These are phyloP conservation scores for Phytophthora kernoviae DNA, from an alignment of 352 stramenopile species.

Conservation along the genomic window DNA sequence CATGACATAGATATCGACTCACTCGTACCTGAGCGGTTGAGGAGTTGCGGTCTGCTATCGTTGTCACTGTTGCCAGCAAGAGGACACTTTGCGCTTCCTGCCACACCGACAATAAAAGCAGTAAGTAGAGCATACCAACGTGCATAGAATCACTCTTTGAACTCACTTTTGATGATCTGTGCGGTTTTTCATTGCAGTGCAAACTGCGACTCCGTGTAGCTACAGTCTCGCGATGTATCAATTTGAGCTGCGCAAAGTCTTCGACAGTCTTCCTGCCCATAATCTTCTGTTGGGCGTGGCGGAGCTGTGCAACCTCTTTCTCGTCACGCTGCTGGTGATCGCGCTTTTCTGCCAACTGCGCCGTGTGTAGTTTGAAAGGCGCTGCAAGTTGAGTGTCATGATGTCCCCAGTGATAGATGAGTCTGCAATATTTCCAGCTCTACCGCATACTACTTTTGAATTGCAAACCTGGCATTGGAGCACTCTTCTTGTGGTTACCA, in stretches of 20 bases:
- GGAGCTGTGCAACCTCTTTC: conserved; percentile 33
- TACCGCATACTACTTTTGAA: no score
- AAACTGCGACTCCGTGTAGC: conserved; percentile 40
- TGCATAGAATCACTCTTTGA: neutral
- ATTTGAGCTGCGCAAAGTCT: conserved; percentile 48
- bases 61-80: neutral
- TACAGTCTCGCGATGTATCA: conserved; percentile 45
- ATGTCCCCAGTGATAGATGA: no score
- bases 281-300: conserved; percentile 45
- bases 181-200: conserved; percentile 46
- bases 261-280: conserved; percentile 57
- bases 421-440: neutral
- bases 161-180: conserved; percentile 10
- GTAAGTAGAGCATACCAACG: neutral
- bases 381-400: no score
- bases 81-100: conserved; percentile 2
- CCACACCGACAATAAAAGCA: neutral
- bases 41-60: neutral
- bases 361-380: conserved; percentile 31
- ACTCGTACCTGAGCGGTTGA: conserved; percentile 10
- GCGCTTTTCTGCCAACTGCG: conserved; percentile 23
- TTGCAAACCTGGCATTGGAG: conserved; percentile 8
- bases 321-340: conserved; percentile 29
- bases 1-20: neutral
- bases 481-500: conserved; percentile 7